Conservation (phyloP, 371 early-diverging fungal species). For the Funneliformis caledonium region DNA sequence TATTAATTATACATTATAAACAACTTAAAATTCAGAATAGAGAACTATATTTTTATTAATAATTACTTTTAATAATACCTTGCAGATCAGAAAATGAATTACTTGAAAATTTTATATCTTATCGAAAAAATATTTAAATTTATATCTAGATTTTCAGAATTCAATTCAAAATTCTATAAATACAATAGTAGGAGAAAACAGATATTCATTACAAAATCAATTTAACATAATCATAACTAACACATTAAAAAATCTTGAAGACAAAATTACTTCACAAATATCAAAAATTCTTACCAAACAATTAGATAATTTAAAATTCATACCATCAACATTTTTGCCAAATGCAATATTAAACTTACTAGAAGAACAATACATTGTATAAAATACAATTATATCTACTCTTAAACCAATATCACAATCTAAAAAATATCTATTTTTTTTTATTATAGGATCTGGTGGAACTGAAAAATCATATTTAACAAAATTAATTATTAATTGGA, state of each 20-base stretch:
- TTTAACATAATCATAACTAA: too few relatives aligned
- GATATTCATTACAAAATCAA: too few relatives aligned
- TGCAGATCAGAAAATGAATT: slow-evolving; percentile 10
- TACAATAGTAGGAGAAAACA: too few relatives aligned
- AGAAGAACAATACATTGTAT: too few relatives aligned
- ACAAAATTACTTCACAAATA: background rate
- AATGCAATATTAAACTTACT: too few relatives aligned
- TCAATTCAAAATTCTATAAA: background rate
- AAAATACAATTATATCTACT: too few relatives aligned
- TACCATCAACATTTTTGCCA: too few relatives aligned
- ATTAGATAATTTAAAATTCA: too few relatives aligned
- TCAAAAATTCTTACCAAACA: too few relatives aligned
- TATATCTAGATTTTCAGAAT: background rate
- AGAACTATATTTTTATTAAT: background rate
- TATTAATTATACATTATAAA: too few relatives aligned
- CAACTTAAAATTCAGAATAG: background rate
- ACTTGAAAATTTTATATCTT: background rate
- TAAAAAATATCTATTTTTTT: slow-evolving; percentile 10
- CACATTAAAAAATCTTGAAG: too few relatives aligned
- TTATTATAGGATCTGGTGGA: slow-evolving; percentile 6
- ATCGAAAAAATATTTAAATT: background rate
- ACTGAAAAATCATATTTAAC: slow-evolving; percentile 18
- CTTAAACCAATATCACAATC: too few relatives aligned
- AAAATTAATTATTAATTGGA: background rate
- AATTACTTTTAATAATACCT: background rate